phyloP scores from a whole-genome alignment of 2,329 filamentous ascomycete genomes.

The Neocucurbitaria cava region DNA sequence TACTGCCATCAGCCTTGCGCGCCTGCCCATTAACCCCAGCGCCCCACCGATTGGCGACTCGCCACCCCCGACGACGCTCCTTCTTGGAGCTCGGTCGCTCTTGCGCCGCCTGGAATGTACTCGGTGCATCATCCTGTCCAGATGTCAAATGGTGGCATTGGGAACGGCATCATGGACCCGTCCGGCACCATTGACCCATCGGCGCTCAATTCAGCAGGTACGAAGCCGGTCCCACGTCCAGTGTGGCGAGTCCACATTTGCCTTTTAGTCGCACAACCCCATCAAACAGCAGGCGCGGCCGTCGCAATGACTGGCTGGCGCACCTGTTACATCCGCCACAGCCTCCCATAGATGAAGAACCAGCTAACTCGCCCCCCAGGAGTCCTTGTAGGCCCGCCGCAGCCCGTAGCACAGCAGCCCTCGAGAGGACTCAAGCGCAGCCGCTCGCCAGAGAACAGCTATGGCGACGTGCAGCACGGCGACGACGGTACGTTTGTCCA shows the following conservation, averaged over 20 bases:
- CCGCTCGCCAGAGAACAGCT: conserved; percentile 49
- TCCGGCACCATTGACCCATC: conserved; percentile 52
- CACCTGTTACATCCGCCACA: conserved; percentile 44
- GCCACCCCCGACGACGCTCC: conserved; percentile 25
- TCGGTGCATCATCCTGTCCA: conserved; percentile 48
- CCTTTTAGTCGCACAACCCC: conserved; percentile 13
- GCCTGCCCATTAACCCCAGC: conserved; percentile 12
- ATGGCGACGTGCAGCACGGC: conserved; percentile 39
- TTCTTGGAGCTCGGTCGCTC: conserved; percentile 41
- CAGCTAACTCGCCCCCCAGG: conserved; percentile 37
- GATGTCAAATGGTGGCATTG: conserved; percentile 50
- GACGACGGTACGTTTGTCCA: conserved; percentile 38
- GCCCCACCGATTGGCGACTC: conserved; percentile 30
- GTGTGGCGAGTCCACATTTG: background rate
- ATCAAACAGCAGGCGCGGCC: conserved; percentile 13
- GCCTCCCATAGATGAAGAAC: conserved; percentile 18
- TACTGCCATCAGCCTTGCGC: conserved; percentile 24
- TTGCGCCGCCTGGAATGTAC: conserved; percentile 50
- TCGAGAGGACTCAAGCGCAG: conserved; percentile 51
- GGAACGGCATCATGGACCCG: conserved; percentile 50
- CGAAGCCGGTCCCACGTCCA: conserved; percentile 2
- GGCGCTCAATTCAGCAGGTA: conserved; percentile 49
- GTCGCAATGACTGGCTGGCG: conserved; percentile 19
- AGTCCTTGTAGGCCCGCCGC: conserved; percentile 39
- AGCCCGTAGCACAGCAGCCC: conserved; percentile 42